Conservation (phyloP, 306 rosid species). For the Luffa aegyptiaca region DNA sequence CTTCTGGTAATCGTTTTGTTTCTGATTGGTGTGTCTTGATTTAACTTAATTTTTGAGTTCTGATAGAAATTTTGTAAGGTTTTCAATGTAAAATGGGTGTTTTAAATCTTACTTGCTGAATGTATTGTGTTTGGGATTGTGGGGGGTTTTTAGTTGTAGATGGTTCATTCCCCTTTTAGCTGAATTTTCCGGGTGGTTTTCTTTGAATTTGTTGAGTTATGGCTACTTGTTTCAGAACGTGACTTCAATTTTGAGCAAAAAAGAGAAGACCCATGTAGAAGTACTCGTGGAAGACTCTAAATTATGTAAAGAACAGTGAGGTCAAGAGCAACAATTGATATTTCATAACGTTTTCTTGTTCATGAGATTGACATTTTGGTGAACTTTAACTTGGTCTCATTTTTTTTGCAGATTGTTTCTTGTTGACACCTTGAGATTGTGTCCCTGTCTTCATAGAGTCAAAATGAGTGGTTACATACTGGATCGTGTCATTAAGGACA, state of each 20-base stretch:
- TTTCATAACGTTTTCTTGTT: background rate
- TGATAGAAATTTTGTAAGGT: background rate
- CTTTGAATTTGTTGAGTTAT: background rate
- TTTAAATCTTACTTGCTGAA: background rate
- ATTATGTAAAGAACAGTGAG: background rate
- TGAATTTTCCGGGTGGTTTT: background rate
- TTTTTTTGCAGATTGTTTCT: background rate
- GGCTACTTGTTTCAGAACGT: background rate
- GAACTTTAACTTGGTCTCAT: background rate
- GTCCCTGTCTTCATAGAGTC: background rate
- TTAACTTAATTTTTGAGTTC: background rate
- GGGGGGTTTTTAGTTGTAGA: background rate
- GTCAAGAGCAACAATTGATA: background rate
- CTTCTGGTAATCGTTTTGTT: background rate
- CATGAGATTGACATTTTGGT: background rate
- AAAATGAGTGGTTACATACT: conserved; percentile 35
- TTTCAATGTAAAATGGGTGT: background rate
- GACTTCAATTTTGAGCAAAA: background rate
- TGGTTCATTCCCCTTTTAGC: background rate
- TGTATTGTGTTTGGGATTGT: background rate
- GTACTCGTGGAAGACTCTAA: background rate
- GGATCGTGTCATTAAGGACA: conserved; percentile 36
- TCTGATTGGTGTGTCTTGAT: background rate
- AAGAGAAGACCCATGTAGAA: background rate
- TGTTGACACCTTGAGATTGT: background rate